Conservation (phyloP, 2,329 filamentous ascomycete species). For the Cercospora citrullina region DNA sequence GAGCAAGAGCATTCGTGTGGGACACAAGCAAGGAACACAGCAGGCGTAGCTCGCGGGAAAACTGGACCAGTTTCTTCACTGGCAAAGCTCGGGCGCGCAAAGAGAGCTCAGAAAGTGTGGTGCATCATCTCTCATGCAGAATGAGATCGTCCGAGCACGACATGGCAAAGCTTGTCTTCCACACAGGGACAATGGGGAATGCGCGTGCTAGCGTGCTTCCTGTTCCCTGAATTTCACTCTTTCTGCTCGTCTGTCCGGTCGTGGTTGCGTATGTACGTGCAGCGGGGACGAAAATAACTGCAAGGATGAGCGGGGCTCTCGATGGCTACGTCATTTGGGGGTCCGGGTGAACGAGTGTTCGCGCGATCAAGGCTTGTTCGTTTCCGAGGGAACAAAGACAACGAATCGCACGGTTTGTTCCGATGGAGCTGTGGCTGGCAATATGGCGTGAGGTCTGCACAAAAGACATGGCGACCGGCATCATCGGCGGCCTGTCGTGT, state of each 20-base stretch:
- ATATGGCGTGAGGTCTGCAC: background rate
- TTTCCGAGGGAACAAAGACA: background rate
- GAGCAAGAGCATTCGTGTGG: background rate
- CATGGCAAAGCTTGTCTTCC: conserved; percentile 1
- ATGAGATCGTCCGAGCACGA: conserved; percentile 7
- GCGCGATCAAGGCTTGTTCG: background rate
- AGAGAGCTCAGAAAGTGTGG: background rate
- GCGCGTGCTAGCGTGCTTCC: background rate
- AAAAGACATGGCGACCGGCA: background rate
- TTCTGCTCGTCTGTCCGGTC: background rate
- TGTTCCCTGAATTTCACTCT: background rate
- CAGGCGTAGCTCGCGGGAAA: background rate
- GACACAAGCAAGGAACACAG: background rate
- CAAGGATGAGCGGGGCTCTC: background rate
- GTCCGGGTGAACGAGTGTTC: background rate
- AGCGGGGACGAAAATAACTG: conserved; percentile 6
- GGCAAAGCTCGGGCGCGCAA: background rate
- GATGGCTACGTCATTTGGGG: background rate
- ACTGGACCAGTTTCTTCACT: background rate
- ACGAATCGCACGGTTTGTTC: background rate
- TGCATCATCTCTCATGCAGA: conserved; percentile 7
- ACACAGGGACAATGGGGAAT: background rate
- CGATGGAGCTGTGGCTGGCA: background rate
- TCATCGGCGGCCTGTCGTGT: background rate
- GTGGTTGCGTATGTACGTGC: background rate